Conservation (phyloP, 2,329 filamentous ascomycete genomes). For the Fusarium heterosporum region DNA sequence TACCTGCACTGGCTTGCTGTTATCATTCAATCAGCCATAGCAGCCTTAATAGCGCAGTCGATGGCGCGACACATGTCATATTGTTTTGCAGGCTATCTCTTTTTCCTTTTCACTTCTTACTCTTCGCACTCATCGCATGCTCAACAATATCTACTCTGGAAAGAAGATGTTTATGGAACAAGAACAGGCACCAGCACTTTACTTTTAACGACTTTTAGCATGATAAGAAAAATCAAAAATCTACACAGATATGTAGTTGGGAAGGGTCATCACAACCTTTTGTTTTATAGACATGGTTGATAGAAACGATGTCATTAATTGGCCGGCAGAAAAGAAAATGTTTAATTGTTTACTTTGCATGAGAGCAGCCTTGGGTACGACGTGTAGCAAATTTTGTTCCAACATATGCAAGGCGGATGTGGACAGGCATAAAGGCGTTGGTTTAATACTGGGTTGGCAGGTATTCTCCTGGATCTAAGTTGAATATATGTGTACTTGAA, state of each 20-base stretch:
- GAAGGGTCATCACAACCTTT: slow-evolving; percentile 27
- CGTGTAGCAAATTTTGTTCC: slow-evolving; percentile 16
- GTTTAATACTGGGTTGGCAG: slow-evolving; percentile 5
- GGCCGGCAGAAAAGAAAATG: slow-evolving; percentile 36
- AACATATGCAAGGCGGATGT: neutral
- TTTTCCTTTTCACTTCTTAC: slow-evolving; percentile 9
- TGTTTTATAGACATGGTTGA: slow-evolving; percentile 38
- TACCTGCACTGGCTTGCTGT: slow-evolving; percentile 11
- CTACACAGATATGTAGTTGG: slow-evolving; percentile 45
- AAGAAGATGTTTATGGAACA: slow-evolving; percentile 30
- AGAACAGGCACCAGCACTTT: slow-evolving; percentile 20
- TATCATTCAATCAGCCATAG: slow-evolving; percentile 16
- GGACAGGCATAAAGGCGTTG: slow-evolving; percentile 21
- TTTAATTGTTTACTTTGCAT: slow-evolving; percentile 41
- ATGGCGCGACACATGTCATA: slow-evolving; percentile 23
- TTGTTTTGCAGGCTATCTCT: slow-evolving; percentile 16
- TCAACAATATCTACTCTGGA: slow-evolving; percentile 33
- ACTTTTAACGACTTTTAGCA: slow-evolving; percentile 46
- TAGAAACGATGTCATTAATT: slow-evolving; percentile 45
- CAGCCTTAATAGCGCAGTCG: slow-evolving; percentile 10
- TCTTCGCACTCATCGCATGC: slow-evolving; percentile 19
- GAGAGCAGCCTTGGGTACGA: neutral
- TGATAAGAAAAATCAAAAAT: slow-evolving; percentile 43
- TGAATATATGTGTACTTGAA: slow-evolving; percentile 2
- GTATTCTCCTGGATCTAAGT: neutral